phyloP scores from a whole-genome alignment of 495 filamentous ascomycete genomes.

The Monascus purpureus region DNA sequence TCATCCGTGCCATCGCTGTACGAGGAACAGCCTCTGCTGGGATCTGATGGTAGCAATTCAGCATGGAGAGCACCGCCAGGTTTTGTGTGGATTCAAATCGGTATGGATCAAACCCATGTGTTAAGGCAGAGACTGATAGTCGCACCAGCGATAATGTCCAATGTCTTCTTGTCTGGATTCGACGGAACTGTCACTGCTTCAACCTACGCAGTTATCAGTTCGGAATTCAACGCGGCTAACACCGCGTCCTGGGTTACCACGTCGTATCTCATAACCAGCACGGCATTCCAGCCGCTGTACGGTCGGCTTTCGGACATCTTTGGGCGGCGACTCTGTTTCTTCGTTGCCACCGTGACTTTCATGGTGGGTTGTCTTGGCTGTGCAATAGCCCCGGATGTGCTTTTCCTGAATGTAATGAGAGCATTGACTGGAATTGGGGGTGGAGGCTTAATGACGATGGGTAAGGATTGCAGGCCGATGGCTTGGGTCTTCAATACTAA shows the following conservation, averaged over 20 bases:
- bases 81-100: constrained; percentile 33
- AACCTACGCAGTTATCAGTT: constrained; percentile 53
- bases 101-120: constrained; percentile 10
- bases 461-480: constrained; percentile 20
- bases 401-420: constrained; percentile 62
- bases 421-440: constrained; percentile 59
- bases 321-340: constrained; percentile 28
- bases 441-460: constrained; percentile 48
- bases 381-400: constrained; percentile 35
- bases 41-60: constrained; percentile 7
- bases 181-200: constrained; percentile 54
- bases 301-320: constrained; percentile 34
- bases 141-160: constrained; percentile 47
- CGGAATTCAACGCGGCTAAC: constrained; percentile 50
- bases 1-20: too few species aligned
- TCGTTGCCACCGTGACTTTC: constrained; percentile 30
- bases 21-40: constrained; percentile 29
- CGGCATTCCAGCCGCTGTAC: constrained; percentile 43
- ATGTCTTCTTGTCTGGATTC: constrained; percentile 52
- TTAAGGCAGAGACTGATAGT: too few species aligned
- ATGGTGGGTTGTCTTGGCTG: constrained; percentile 30
- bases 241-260: constrained; percentile 54
- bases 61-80: constrained; percentile 26
- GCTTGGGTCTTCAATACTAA: too few species aligned
- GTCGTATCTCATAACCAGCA: constrained; percentile 47